Evolutionary conservation across 2,329 filamentous ascomycete genomes (phyloP), one percentile per base, ranked within the genome.

Genomic region (Colletotrichum gigasporum): DNA sequence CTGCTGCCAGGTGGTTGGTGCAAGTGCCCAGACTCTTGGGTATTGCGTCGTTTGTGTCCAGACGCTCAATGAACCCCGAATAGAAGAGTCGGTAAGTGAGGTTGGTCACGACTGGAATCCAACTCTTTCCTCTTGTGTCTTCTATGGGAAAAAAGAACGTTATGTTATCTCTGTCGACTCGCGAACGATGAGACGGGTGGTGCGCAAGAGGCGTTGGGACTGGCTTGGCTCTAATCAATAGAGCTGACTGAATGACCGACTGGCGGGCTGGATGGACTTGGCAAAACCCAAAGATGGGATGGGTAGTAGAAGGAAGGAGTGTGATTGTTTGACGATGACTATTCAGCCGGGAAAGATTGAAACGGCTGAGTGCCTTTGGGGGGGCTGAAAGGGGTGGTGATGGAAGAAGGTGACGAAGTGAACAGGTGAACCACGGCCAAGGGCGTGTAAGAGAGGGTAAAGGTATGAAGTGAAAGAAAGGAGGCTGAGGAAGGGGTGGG

Each of bases 171-270:
- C 24, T 60, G 42, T 50, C 56, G 35, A 37, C 47, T 63, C 5
- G 47, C 30, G 20, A 50, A 12, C 34, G 37, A 20, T 34, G 39
- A 60, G 39, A 35, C 47, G 42, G 42, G 48, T 42, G 30, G 26
- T 28, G 44, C 11, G 30, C 14, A 26, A 22, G 34, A n/a, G 7
- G 9, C 18, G 10, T 28, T 20, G 28, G 18, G 47, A 14, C 42
- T 30, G 39, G 16, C 42, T 59, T n/a, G 24, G 39, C 18, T 41
- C 63, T 63, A 63, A 24, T 58, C 59, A 58, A 65, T 58, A 65
- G 63, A 52, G 52, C 55, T 52, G 20, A 35, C 53, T 35, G 22
- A 34, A 7, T 34, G n/a, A n/a, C n/a, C n/a, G n/a, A n/a, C n/a
- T n/a, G n/a, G n/a, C n/a, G 39, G 47, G 16, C 53, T 56, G 41